phyloP scores from a whole-genome alignment of 1,139 yeast genomes.

The Debaryomyces coudertii region DNA sequence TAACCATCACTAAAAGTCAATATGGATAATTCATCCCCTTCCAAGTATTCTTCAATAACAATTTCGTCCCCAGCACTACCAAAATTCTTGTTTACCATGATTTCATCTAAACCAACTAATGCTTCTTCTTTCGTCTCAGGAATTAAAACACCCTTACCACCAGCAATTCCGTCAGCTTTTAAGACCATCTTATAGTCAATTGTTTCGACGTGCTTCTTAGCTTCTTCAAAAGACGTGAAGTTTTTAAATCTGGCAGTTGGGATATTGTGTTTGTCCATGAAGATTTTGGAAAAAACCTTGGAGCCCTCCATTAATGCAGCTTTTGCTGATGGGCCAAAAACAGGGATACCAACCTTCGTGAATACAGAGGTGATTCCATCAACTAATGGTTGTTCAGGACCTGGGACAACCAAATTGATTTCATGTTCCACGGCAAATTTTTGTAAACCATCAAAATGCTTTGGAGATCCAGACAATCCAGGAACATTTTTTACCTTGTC shows the following conservation, averaged over 20 bases:
- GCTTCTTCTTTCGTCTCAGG: slow-evolving; percentile 89
- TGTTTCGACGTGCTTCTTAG: slow-evolving; percentile 66
- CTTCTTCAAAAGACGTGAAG: slow-evolving; percentile 75
- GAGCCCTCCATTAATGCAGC: slow-evolving; percentile 98
- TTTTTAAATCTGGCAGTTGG: slow-evolving; percentile 92
- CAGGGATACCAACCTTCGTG: slow-evolving; percentile 82
- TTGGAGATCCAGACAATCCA: slow-evolving; percentile 61
- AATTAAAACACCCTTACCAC: slow-evolving; percentile 97
- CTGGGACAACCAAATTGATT: slow-evolving; percentile 85
- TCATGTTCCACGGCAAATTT: slow-evolving; percentile 70
- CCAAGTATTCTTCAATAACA: slow-evolving; percentile 93
- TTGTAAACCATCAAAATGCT: slow-evolving; percentile 61
- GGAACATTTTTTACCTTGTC: slow-evolving; percentile 71
- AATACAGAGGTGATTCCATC: slow-evolving; percentile 84
- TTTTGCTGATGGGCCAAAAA: slow-evolving; percentile 88
- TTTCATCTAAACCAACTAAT: slow-evolving; percentile 74
- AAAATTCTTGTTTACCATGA: slow-evolving; percentile 88
- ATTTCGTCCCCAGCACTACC: slow-evolving; percentile 96
- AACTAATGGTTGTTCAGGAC: slow-evolving; percentile 98
- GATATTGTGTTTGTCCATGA: slow-evolving; percentile 87
- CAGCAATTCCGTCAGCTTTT: slow-evolving; percentile 98
- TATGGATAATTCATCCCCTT: slow-evolving; percentile 95
- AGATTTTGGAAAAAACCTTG: slow-evolving; percentile 89
- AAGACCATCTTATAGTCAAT: slow-evolving; percentile 82
- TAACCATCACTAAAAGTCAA: slow-evolving; percentile 95